Evolutionary conservation across 805 yeast species (phyloP).

Genomic region (Vanderwaltozyma verrucispora): DNA sequence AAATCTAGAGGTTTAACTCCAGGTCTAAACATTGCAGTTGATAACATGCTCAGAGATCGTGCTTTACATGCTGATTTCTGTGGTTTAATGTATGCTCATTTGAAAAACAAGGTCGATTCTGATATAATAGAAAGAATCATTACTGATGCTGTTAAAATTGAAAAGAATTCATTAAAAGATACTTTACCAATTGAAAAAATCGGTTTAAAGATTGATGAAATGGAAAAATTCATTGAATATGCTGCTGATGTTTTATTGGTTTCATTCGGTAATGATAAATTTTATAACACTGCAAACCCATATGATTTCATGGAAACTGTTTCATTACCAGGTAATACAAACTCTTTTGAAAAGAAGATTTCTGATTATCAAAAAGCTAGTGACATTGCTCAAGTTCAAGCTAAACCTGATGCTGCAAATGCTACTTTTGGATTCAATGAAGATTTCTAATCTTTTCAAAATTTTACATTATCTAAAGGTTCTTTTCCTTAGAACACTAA

Average conservation of each 20-base stretch:
- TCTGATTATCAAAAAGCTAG: conserved; percentile 99
- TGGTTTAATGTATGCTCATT: conserved; percentile 84
- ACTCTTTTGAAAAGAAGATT: conserved; percentile 96
- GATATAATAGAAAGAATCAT: conserved; percentile 72
- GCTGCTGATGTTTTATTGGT: conserved; percentile 89
- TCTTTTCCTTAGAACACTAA: no score
- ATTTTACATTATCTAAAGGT: no score
- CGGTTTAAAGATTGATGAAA: conserved; percentile 84
- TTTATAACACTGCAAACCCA: conserved; percentile 81
- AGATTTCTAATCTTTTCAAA: conserved; percentile 53
- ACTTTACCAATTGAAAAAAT: conserved; percentile 83
- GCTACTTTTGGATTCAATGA: conserved; percentile 71
- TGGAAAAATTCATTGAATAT: conserved; percentile 95
- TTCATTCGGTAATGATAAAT: conserved; percentile 81
- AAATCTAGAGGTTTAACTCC: conserved; percentile 97
- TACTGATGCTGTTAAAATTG: conserved; percentile 89
- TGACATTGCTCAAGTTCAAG: conserved; percentile 72
- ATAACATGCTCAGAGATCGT: conserved; percentile 93
- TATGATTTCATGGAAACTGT: conserved; percentile 98
- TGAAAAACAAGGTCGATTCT: conserved; percentile 74
- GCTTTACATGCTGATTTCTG: conserved; percentile 98
- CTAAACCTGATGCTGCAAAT: conserved; percentile 35
- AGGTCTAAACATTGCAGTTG: conserved; percentile 92
- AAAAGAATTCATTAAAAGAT: conserved; percentile 83
- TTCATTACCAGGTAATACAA: conserved; percentile 94